Base-by-base conservation (phyloP, 2,329 filamentous ascomycete species). In the Xylaria arbuscula region DNA sequence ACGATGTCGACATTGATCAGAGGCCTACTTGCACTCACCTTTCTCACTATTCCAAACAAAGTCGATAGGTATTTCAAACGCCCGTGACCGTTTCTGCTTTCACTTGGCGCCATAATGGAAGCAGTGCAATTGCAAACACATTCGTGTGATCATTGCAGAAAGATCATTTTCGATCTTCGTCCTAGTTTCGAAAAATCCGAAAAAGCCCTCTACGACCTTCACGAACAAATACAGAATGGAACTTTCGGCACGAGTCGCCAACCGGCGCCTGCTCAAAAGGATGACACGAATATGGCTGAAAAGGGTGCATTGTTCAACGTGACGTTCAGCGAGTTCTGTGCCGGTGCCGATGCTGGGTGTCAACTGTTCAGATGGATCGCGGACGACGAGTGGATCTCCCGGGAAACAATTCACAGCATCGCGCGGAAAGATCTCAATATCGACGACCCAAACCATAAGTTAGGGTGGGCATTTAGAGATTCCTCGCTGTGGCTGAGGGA, bases 221-320 rank as follows among this genome's bases (percentile, higher is more conserved):
- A 15, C 13, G 50, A 19, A 2, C 50, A n/a, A 15, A 6, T 53
- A 5, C 7, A 53, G 4, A 34, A 53, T 32, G 13, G 28, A 53
- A 53, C 24, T 9, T 17, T 53, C 7, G 50, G 50, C n/a, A 7
- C 1, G 3, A 10, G 11, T 32, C 50, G 24, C 50, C 50, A 8
- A 8, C 24, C 24, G 28, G 24, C n/a, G 2, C 4, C 19, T 48
- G 22, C 22, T 5, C 10, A 53, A 53, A 2, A 9, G 9, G 50
- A 53, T 53, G 24, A 53, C 24, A 15, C 24, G 15, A 34, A 53
- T 28, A 53, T 53, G 50, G 50, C 50, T 32, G 28, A 34, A 53
- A 53, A 17, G 5, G 50, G 50, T 28, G 50, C 24, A 28, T 53
- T 53, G 24, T 54, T 38, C n/a, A 28, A 54, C 10, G n/a, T 54